A percentile compares a stretch with the other conserved stretches of the same genome.
Evolutionary conservation across 179 eudicot genomes (phyloP).

Genomic region (Heliamphora pulchella): DNA sequence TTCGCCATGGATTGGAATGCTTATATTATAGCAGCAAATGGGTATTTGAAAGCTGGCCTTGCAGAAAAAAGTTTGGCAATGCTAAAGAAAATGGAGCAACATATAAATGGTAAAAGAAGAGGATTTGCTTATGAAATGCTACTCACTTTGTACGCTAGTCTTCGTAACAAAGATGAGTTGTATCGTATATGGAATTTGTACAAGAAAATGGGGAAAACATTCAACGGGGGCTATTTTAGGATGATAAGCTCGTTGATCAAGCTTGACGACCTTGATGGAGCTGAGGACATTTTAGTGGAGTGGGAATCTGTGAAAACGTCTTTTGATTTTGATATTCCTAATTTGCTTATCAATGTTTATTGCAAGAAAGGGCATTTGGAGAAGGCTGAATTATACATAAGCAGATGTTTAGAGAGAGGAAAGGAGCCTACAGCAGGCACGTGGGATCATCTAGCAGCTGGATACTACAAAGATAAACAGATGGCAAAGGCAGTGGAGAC

Average conservation of each 20-base stretch:
- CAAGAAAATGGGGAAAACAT: slow-evolving; percentile 21
- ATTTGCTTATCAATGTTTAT: slow-evolving; percentile 35
- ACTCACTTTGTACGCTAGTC: slow-evolving; percentile 32
- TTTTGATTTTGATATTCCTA: slow-evolving; percentile 31
- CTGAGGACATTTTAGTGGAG: slow-evolving; percentile 34
- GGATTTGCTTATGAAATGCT: slow-evolving; percentile 31
- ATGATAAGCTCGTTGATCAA: slow-evolving; percentile 42
- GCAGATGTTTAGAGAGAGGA: slow-evolving; percentile 24
- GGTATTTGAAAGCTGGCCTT: slow-evolving; percentile 36
- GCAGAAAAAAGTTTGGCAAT: slow-evolving; percentile 28
- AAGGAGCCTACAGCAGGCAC: slow-evolving; percentile 30
- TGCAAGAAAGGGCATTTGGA: slow-evolving; percentile 36
- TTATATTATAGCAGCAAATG: slow-evolving; percentile 40
- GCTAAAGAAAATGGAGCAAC: slow-evolving; percentile 41
- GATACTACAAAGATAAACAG: slow-evolving; percentile 27
- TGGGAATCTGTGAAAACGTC: slow-evolving; percentile 17
- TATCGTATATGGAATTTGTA: slow-evolving; percentile 41
- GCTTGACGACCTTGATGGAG: slow-evolving; percentile 48
- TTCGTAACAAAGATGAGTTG: slow-evolving; percentile 39
- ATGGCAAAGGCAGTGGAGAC: slow-evolving; percentile 41
- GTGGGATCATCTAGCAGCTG: slow-evolving; percentile 41
- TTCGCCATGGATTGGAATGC: slow-evolving; percentile 22
- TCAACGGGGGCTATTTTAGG: slow-evolving; percentile 29
- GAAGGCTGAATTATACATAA: slow-evolving; percentile 37
- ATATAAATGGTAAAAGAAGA: slow-evolving; percentile 19